Conservation (phyloP, 2,329 filamentous ascomycete genomes). For the Gliomastix tumulicola region DNA sequence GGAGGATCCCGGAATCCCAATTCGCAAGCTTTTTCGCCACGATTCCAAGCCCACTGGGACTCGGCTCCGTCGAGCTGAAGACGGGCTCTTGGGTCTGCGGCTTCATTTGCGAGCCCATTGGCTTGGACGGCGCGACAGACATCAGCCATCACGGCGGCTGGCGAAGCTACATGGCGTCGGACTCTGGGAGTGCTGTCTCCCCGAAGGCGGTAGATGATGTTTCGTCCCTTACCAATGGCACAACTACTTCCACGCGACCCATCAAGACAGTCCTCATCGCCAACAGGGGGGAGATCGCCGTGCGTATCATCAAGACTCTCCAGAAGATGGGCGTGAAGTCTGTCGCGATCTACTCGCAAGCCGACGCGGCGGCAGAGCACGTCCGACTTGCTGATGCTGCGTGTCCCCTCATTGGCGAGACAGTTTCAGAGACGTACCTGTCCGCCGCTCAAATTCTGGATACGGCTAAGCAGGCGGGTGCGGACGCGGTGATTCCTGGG, state of each 20-base stretch:
- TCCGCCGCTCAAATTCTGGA: conserved; percentile 54
- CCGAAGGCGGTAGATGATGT: too few relatives aligned
- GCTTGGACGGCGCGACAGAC: conserved; percentile 18
- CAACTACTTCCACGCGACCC: too few relatives aligned
- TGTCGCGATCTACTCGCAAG: conserved; percentile 61
- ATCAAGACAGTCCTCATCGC: conserved; percentile 50
- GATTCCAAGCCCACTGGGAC: conserved; percentile 21
- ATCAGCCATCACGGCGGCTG: conserved; percentile 23
- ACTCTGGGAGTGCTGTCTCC: not conserved
- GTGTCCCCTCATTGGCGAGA: conserved; percentile 50
- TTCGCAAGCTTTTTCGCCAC: conserved; percentile 23
- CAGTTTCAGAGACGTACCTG: conserved; percentile 47
- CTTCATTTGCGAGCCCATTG: conserved; percentile 27
- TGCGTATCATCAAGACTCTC: conserved; percentile 63
- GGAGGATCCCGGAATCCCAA: conserved; percentile 18
- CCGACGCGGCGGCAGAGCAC: conserved; percentile 59
- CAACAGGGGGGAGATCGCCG: conserved; percentile 69
- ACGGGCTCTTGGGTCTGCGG: conserved; percentile 24
- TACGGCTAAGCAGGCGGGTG: conserved; percentile 39
- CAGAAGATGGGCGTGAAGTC: conserved; percentile 60
- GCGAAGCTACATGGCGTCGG: conserved; percentile 14
- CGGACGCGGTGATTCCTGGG: conserved; percentile 56
- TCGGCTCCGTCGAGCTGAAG: conserved; percentile 24
- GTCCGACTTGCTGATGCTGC: conserved; percentile 61
- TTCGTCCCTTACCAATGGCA: too few relatives aligned